These are phyloP conservation scores for Prunus salicina DNA, from an alignment of 306 rosid species.

Conservation along the genomic window DNA sequence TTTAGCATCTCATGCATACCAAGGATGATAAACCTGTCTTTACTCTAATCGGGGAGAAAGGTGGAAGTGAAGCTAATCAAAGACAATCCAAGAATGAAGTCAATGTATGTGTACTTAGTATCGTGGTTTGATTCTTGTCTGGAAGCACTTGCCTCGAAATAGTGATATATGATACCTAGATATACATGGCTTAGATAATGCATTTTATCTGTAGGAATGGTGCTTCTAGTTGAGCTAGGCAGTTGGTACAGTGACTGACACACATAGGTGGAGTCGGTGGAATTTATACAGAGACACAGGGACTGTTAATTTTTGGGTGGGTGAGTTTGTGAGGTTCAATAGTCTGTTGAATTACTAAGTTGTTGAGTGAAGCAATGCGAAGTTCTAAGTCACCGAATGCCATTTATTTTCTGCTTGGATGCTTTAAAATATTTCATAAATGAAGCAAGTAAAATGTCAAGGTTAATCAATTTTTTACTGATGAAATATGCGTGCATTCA, in stretches of 20 bases:
- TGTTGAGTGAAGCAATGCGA: not conserved
- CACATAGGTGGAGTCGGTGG: not conserved
- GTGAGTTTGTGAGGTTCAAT: not conserved
- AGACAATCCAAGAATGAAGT: not conserved
- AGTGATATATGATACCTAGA: not conserved
- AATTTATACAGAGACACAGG: not conserved
- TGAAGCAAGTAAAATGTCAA: not conserved
- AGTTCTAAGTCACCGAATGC: not conserved
- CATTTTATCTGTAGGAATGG: not conserved
- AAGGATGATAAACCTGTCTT: not conserved
- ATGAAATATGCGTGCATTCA: not conserved
- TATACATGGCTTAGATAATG: not conserved
- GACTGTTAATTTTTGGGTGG: not conserved
- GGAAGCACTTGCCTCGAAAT: not conserved
- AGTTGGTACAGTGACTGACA: not conserved
- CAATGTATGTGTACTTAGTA: not conserved
- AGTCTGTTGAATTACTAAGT: not conserved
- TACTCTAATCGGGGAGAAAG: not conserved
- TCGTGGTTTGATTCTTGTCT: not conserved
- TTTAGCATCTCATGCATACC: not conserved
- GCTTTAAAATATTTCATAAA: not conserved
- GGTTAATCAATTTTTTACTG: not conserved
- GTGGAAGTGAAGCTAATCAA: not conserved
- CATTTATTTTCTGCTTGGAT: not conserved
- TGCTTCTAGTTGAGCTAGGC: not conserved